Percentiles rank a stretch among this genome's conserved stretches.
Evolutionary conservation across 2,329 filamentous ascomycete species (phyloP).

Genomic region (Bisporella sp.): DNA sequence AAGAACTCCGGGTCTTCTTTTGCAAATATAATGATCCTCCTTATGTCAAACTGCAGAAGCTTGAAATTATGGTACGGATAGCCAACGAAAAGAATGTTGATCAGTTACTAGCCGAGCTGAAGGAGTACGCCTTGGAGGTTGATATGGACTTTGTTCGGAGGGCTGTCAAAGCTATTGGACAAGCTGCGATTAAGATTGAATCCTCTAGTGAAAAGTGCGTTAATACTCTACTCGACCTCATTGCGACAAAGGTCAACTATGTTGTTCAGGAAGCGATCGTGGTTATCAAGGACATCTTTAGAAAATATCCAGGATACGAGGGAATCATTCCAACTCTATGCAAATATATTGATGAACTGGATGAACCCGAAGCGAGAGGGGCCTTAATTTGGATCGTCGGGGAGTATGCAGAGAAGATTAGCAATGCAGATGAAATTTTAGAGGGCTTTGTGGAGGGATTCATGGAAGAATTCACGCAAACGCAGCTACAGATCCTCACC

Average conservation of each 20-base stretch:
- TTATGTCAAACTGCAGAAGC: slow-evolving; percentile 94
- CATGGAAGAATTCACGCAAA: slow-evolving; percentile 95
- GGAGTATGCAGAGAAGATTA: slow-evolving; percentile 98
- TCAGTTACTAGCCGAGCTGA: slow-evolving; percentile 86
- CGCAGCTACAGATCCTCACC: slow-evolving; percentile 95
- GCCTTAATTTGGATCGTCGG: slow-evolving; percentile 98
- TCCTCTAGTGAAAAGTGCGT: slow-evolving; percentile 92
- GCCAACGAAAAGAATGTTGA: slow-evolving; percentile 96
- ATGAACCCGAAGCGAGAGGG: slow-evolving; percentile 85
- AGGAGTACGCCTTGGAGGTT: slow-evolving; percentile 95
- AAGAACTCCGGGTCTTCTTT: slow-evolving; percentile 97
- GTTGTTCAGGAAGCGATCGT: slow-evolving; percentile 97
- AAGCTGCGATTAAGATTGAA: slow-evolving; percentile 98
- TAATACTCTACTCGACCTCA: slow-evolving; percentile 85
- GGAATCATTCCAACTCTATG: slow-evolving; percentile 95
- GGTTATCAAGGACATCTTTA: slow-evolving; percentile 98
- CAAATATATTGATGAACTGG: slow-evolving; percentile 92
- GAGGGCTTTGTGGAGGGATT: slow-evolving; percentile 89
- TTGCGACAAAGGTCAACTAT: slow-evolving; percentile 97
- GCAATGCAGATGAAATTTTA: slow-evolving; percentile 93
- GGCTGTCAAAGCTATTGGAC: slow-evolving; percentile 91
- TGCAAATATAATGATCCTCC: slow-evolving; percentile 99
- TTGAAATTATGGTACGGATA: slow-evolving; percentile 99
- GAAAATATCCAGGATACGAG: slow-evolving; percentile 96
- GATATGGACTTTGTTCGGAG: slow-evolving; percentile 98